Evolutionary conservation across 768 basidiomycete species (phyloP).

Genomic region (Leccinum disarticulatum): DNA sequence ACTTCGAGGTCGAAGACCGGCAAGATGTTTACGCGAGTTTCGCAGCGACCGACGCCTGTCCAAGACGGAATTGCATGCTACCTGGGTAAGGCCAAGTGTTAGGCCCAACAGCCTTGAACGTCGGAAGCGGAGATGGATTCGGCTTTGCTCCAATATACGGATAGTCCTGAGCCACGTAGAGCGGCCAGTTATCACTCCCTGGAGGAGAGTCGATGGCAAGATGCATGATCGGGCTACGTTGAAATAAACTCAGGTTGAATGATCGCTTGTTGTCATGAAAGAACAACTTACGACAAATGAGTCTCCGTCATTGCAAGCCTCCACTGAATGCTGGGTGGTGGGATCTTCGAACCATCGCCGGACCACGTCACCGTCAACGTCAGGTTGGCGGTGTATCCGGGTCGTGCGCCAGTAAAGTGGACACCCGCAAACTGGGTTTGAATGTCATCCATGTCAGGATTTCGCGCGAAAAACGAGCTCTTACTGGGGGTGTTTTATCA

Average conservation of each 20-base stretch:
- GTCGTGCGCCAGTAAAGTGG: slow-evolving; percentile 1
- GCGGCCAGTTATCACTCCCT: neutral
- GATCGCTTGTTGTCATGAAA: neutral
- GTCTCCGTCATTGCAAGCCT: neutral
- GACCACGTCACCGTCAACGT: neutral
- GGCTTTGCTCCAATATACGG: neutral
- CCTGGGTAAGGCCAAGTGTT: neutral
- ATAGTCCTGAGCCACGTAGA: neutral
- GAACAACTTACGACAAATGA: neutral
- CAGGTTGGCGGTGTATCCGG: neutral
- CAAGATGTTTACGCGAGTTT: neutral
- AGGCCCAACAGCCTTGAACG: neutral
- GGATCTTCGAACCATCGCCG: neutral
- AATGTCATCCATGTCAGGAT: neutral
- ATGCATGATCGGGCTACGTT: neutral
- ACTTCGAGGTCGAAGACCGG: neutral
- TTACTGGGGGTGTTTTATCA: neutral
- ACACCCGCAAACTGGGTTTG: neutral
- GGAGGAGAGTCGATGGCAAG: neutral
- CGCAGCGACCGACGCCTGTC: neutral
- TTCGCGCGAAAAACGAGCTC: neutral
- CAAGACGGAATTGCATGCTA: neutral
- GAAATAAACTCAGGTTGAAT: neutral
- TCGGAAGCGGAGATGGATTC: slow-evolving; percentile 2
- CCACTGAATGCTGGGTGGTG: neutral